Conservation (phyloP, 2,329 filamentous ascomycete genomes). For the Grosmannia penicillata region DNA sequence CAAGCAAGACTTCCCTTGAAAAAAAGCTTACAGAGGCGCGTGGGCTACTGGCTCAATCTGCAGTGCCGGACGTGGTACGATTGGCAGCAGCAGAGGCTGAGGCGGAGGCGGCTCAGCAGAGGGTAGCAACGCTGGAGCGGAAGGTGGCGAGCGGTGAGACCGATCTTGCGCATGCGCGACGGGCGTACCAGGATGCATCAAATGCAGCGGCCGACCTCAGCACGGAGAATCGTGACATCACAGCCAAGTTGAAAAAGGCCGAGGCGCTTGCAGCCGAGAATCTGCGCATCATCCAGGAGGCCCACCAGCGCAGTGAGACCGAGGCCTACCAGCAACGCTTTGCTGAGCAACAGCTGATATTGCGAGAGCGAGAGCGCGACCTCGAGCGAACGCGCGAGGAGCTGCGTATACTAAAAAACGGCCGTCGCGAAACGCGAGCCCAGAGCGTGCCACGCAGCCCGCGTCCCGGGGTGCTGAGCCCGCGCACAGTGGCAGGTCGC, state of each 20-base stretch:
- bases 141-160: slow-evolving; percentile 20
- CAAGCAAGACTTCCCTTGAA: slow-evolving; percentile 21
- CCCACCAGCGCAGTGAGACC: slow-evolving; percentile 23
- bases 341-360: slow-evolving; percentile 23
- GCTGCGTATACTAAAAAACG: slow-evolving; percentile 29
- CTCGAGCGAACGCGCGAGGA: slow-evolving; percentile 33
- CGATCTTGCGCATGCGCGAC: slow-evolving; percentile 41
- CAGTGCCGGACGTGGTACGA: slow-evolving; percentile 22
- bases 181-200: slow-evolving; percentile 44
- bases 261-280: slow-evolving; percentile 27
- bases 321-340: slow-evolving; percentile 23
- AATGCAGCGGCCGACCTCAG: slow-evolving; percentile 28
- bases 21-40: slow-evolving; percentile 21
- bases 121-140: slow-evolving; percentile 24
- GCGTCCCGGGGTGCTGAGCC: slow-evolving; percentile 38
- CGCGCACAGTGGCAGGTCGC: slow-evolving; percentile 17
- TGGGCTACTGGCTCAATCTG: slow-evolving; percentile 19
- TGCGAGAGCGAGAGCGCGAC: slow-evolving; percentile 37
- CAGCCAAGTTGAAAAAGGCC: slow-evolving; percentile 24
- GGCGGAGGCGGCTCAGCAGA: slow-evolving; percentile 23
- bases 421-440: slow-evolving; percentile 39
- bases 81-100: slow-evolving; percentile 25
- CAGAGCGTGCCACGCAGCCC: slow-evolving; percentile 43
- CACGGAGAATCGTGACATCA: slow-evolving; percentile 31
- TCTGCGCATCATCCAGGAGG: slow-evolving; percentile 29